A percentile compares a stretch with the other conserved stretches of the same genome.
phyloP scores from a whole-genome alignment of 805 yeast genomes.

The Schizosaccharomyces japonicus region DNA sequence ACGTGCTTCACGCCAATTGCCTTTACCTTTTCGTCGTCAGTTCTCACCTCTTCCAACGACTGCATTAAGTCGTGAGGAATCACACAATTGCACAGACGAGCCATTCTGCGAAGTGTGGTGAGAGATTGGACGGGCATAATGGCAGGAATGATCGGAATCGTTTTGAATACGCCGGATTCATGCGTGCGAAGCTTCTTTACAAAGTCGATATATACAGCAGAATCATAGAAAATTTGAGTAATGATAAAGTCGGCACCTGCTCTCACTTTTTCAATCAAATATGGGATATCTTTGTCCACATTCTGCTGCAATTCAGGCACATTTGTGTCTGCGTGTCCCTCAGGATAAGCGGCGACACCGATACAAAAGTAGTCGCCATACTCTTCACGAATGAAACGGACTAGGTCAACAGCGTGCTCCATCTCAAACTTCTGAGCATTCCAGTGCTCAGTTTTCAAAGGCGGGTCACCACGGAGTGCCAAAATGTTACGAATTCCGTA shows the following conservation, averaged over 20 bases:
- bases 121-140: constrained; percentile 77
- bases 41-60: constrained; percentile 27
- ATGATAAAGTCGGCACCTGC: constrained; percentile 92
- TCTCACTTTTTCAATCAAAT: constrained; percentile 53
- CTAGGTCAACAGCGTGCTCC: constrained; percentile 63
- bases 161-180: constrained; percentile 18
- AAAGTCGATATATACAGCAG: constrained; percentile 45
- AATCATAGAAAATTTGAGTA: constrained; percentile 79
- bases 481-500: constrained; percentile 72
- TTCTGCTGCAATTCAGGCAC: constrained; percentile 25
- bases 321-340: constrained; percentile 79
- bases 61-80: constrained; percentile 37
- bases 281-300: constrained; percentile 49
- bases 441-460: constrained; percentile 48
- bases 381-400: constrained; percentile 43
- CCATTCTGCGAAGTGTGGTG: constrained; percentile 60
- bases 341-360: constrained; percentile 96
- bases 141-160: constrained; percentile 56
- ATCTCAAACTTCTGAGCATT: constrained; percentile 29
- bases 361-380: constrained; percentile 69
- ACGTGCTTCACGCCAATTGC: constrained; percentile 58
- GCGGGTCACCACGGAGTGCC: constrained; percentile 91
- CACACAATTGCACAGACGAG: constrained; percentile 69
- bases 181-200: constrained; percentile 21
- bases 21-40: constrained; percentile 63